Evolutionary conservation across 1,139 yeast species (phyloP), one percentile per base, ranked within the genome.

Genomic region (Yarrowia galli): DNA sequence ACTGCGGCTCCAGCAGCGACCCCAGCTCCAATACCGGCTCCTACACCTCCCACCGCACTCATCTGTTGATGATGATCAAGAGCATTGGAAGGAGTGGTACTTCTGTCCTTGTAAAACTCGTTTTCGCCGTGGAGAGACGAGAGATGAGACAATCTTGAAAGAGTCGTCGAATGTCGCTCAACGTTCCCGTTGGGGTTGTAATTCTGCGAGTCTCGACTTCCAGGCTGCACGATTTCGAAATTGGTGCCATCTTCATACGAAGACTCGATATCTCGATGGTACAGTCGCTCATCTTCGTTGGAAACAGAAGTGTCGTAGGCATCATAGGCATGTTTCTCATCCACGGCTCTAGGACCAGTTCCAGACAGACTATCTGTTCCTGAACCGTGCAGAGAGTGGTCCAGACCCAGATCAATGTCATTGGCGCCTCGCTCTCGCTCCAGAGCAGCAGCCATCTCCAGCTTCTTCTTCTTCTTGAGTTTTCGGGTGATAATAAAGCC

Each of bases 401-500:
- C 61, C 36, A 54, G 46, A 13, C 61, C 61, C 16, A 54, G 61
- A 25, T 54, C 23, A 9, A 54, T 54, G 1, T 54, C 61, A 38
- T 54, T 54, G 46, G 48, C 53, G 4, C 65, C 65, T 12, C 53
- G 49, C 2, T 60, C 65, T 28, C 65, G 49, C 28, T 43, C 51
- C 40, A 60, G 65, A 43, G 49, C 53, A 18, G 51, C 65, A 2
- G 65, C 53, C 7, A 23, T 23, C 38, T 20, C 56, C 56, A 48
- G 36, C 56, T 61, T 36, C 46, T 61, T 61, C 66, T 61, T 61
- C 45, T 48, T 61, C 25, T 61, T 61, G 36, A 48, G 56, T 16
- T 40, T 61, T 48, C 56, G 45, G 20, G 54, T 61, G 43, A 36
- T 36, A n/a, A 61, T 36, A n/a, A 61, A 36, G 56, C 66, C 66